Conservation (phyloP, 345 rosid species). For the Aquilaria malaccensis region DNA sequence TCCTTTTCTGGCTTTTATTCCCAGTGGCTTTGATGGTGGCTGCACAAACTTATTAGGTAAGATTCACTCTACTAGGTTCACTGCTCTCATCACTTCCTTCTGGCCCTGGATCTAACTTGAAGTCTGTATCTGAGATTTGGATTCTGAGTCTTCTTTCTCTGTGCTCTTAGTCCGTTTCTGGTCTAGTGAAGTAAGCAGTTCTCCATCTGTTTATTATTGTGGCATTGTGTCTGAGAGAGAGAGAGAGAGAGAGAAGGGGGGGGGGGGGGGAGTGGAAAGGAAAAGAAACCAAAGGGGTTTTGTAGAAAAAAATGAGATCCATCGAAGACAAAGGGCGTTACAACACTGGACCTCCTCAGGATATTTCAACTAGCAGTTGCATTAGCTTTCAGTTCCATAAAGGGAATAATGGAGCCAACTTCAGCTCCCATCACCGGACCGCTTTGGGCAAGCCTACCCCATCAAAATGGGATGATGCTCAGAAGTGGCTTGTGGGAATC, state of each 20-base stretch:
- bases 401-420: slow-evolving; percentile 43
- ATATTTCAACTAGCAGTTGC: slow-evolving; percentile 31
- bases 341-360: slow-evolving; percentile 39
- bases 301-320: slow-evolving; percentile 54
- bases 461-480: slow-evolving; percentile 99
- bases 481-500: slow-evolving; percentile 88
- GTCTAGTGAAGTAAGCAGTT: no score
- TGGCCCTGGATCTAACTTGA: no score
- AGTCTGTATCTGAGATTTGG: no score
- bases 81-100: no score
- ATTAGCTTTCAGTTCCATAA: slow-evolving; percentile 67
- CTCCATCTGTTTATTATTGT: background rate
- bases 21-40: no score
- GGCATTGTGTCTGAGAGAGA: background rate
- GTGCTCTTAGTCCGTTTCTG: no score
- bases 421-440: slow-evolving; percentile 56
- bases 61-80: no score
- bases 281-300: slow-evolving; percentile 2
- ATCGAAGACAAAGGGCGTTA: slow-evolving; percentile 50
- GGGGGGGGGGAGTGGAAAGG: background rate
- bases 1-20: background rate
- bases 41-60: no score
- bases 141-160: no score
- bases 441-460: slow-evolving; percentile 86
- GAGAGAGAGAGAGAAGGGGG: background rate